Evolutionary conservation across 345 rosid species (phyloP), one percentile per base, ranked within the genome.

Genomic region (Corymbia maculata): DNA sequence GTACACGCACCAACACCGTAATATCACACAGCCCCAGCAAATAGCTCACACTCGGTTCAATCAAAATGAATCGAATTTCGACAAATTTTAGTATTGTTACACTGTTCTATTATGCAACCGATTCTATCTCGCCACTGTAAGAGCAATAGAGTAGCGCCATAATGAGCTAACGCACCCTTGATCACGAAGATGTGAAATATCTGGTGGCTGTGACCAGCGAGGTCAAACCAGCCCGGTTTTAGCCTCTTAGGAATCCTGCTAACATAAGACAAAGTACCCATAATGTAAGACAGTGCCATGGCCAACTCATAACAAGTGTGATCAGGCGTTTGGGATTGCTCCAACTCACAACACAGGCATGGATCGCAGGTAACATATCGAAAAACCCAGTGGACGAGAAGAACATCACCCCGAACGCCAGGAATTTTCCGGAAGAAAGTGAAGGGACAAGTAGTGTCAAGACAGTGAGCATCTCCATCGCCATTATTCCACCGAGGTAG

Each of bases 131-230:
- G 97, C 95, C 96, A 95, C 88, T 94, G 97, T 93, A 97, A 90
- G 88, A 97, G 94, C 82, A 95, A 52, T 51, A 96, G 95, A 17
- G 97, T 92, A 32, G 99, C 97, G 28, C 94, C 95, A 87, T 92
- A 97, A 88, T 97, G 99, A 68, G 99, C 97, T 93, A 96, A 90
- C 32, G 97, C 99, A 82, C 98, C 98, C 90, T 95, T 87, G 89
- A 97, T 89, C 89, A 97, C 97, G 24, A 97, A 90, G 19, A 96
- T 94, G 91, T 97, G 99, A 75, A 96, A 96, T 45, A 97, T 95
- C 89, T 97, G 99, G 90, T 96, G 98, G 70, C 98, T 96, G 61
- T 97, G 98, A 1, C 97, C 98, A 3, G 95, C 92, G 3, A 94
- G 92, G 87, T 97, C 97, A 61, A 97, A 97, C 96, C 96, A 93